Base-by-base conservation (phyloP, 179 eudicot genomes). In the Beta lomatogona region DNA sequence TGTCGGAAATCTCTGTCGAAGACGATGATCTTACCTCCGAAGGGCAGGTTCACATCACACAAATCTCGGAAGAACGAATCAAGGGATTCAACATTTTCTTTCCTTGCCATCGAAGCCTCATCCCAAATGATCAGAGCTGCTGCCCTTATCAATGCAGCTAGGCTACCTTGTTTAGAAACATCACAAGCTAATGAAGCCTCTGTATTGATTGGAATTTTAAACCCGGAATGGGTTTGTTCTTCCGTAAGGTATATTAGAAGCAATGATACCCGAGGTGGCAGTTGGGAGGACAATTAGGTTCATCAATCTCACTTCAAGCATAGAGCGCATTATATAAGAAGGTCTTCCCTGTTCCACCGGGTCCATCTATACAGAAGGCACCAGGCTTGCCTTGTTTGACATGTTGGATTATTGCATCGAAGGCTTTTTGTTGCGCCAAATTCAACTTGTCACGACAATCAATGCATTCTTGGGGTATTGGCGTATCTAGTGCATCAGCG, bases 1-100 rank as follows among this genome's bases (percentile, higher is more conserved):
- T 72, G 76, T 0, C 76, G 25, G 22, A 72, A 72, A 52, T 72
- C 76, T 14, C 76, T 60, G 8, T 60, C 76, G 9, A 72, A 72
- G 8, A 52, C 76, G 7, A 72, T n/a, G 5, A 21, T 21, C 22
- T 72, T 72, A 7, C 58, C 60, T n/a, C 76, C 76, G 46, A 48
- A 72, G 5, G 14, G 58, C 3, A 8, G 22, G 7, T 15, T 3
- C 14, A 6, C 15, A 15, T 10, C 4, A 9, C 50, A 18, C 8
- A 72, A n/a, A 6, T 50, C 58, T 10, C 1, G 61, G 4, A 58
- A 5, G 4, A 58, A 4, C 19, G 13, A 58, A 58, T 58, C 58
- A 19, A 72, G 14, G 21, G 58, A 72, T 22, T 72, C 76, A 3
- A 52, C 36, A 52, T 48, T 50, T 12, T 52, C 28, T 15, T 21